phyloP scores from a whole-genome alignment of 768 basidiomycete species.

The Amyloporia xantha region DNA sequence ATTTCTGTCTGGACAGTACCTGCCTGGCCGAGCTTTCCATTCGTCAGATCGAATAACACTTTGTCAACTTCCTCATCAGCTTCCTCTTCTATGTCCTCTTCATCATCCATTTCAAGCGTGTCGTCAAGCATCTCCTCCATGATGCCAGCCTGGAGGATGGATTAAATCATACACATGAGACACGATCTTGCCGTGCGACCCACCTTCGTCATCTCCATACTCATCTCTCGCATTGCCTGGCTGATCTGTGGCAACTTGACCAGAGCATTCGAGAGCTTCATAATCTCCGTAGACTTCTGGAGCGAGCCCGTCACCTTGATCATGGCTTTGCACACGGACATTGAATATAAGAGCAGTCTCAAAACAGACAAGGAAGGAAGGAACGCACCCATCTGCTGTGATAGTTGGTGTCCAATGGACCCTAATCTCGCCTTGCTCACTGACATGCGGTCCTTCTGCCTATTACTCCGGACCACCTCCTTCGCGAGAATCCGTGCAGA shows the following conservation, averaged over 20 bases:
- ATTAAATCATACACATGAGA: neutral
- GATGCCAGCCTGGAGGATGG: conserved; percentile 73
- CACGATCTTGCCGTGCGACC: conserved; percentile 9
- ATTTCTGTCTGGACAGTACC: conserved; percentile 64
- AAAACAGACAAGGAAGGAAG: neutral
- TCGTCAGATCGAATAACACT: conserved; percentile 89
- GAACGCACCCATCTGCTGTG: conserved; percentile 82
- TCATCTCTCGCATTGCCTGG: conserved; percentile 94
- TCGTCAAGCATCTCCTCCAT: conserved; percentile 99
- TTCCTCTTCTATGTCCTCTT: conserved; percentile 93
- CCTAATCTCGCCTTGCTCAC: conserved; percentile 90
- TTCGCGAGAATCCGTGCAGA: conserved; percentile 87
- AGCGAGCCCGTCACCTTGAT: conserved; percentile 95
- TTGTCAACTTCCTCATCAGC: conserved; percentile 98
- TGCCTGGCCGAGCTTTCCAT: conserved; percentile 89
- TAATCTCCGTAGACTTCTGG: conserved; percentile 97
- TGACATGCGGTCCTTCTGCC: conserved; percentile 88
- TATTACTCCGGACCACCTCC: conserved; percentile 92
- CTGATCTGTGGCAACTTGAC: conserved; percentile 90
- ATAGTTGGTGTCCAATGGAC: conserved; percentile 83
- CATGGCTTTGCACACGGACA: conserved; percentile 58
- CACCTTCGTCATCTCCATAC: conserved; percentile 99
- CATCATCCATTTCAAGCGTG: conserved; percentile 84
- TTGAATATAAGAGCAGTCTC: neutral
- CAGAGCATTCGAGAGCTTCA: conserved; percentile 94